Base-by-base conservation (phyloP, 78 protist genomes). In the Chrysochromulina parva region DNA sequence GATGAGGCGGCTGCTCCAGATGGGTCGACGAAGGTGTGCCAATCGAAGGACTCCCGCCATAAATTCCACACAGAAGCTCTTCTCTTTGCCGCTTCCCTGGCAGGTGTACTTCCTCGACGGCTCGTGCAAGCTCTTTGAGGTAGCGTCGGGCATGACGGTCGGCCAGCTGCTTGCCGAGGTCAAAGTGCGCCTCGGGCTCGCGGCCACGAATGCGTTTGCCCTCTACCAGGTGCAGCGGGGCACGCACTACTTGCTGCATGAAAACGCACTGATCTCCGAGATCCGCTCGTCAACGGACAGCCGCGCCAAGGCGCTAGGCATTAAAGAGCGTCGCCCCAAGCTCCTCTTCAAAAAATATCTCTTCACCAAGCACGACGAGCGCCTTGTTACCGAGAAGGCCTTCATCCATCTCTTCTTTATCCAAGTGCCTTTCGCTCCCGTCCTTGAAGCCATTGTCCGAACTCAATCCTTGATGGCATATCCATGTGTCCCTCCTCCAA, bases 171-270 rank as follows among this genome's bases (percentile, higher is more conserved):
- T 58, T 58, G 24, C 7, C 62, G 62, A 58, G 38, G 78, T 69
- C 26, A 69, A 69, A 50, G 13, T 4, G 9, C 78, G 50, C 3
- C 78, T 69, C 78, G 78, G 78, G 50, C 50, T 69, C n/a, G n/a
- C 3, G 54, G 50, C 22, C n/a, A n/a, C 78, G 52, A 7, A 11
- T 13, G 38, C 84, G 22, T 74, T 74, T n/a, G 84, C 84, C 57
- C 84, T 74, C 84, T 74, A 50, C 58, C 57, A 74, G 55, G 28
- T 74, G 24, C 53, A 48, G 28, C 52, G 54, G 24, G 84, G 84
- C 84, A 74, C 84, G 24, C 84, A 74, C 58, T 74, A 38, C n/a
- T 57, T 74, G n/a, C 84, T 74, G 53, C 84, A 48, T 38, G 84
- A 26, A 26, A n/a, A 74, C 14, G 20, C 54, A 16, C 58, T 7